Percentiles rank a stretch among this genome's conserved stretches.
Conservation (phyloP, 1,284 basidiomycete genomes). For the Volvariella surrecta region DNA sequence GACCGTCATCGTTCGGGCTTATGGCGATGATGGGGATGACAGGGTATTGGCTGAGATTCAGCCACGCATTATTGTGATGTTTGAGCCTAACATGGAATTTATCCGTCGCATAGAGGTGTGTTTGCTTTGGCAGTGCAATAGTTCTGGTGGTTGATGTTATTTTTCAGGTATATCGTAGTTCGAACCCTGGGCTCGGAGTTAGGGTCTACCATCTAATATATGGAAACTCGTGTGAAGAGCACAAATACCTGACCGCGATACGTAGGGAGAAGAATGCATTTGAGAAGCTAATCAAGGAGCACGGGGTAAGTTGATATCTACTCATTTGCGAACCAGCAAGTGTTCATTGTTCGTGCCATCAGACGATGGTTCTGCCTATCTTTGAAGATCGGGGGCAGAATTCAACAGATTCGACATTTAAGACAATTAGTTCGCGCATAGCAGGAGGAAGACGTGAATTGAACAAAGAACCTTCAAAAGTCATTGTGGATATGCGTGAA, state of each 20-base stretch:
- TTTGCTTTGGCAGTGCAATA: neutral
- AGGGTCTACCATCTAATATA: constrained; percentile 97
- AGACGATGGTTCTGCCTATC: constrained; percentile 91
- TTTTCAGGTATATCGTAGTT: constrained; percentile 73
- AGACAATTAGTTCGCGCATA: constrained; percentile 82
- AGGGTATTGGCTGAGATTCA: constrained; percentile 80
- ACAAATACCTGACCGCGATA: constrained; percentile 86
- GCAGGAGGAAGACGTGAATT: constrained; percentile 79
- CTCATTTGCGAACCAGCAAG: constrained; percentile 1
- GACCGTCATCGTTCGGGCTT: constrained; percentile 81
- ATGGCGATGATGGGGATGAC: constrained; percentile 92
- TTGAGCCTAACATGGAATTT: constrained; percentile 91
- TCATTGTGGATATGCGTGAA: constrained; percentile 96
- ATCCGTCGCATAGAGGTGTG: constrained; percentile 85
- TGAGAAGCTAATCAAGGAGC: constrained; percentile 87
- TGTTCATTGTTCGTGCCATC: constrained; percentile 2
- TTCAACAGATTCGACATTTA: constrained; percentile 56
- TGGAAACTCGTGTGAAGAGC: constrained; percentile 89
- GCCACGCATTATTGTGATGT: constrained; percentile 92
- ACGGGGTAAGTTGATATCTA: constrained; percentile 53
- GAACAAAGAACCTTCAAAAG: constrained; percentile 66
- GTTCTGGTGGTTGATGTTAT: neutral
- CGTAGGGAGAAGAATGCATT: constrained; percentile 93
- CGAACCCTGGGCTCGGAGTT: constrained; percentile 72
- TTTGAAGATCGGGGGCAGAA: constrained; percentile 57